Conservation (phyloP, 352 stramenopile genomes). For the Globisporangium spiculum region DNA sequence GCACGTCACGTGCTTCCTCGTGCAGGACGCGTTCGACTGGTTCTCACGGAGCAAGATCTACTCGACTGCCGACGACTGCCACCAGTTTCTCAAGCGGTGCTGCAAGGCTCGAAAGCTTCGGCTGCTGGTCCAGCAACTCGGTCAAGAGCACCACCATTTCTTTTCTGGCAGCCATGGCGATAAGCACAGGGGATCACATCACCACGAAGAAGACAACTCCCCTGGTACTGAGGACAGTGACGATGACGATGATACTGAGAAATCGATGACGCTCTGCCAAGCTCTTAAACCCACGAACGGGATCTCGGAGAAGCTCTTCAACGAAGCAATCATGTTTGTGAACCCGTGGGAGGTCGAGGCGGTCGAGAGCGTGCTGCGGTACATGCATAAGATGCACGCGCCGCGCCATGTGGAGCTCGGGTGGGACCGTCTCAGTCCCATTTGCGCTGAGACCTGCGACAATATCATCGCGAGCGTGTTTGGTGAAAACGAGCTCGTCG, state of each 20-base stretch:
- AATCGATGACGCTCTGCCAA: not conserved
- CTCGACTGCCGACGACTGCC: conserved; percentile 26
- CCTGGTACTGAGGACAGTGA: not conserved
- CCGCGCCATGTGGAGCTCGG: conserved; percentile 68
- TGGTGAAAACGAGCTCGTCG: conserved; percentile 51
- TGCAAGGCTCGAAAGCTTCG: conserved; percentile 73
- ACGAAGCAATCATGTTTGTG: conserved; percentile 82
- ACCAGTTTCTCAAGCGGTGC: conserved; percentile 65
- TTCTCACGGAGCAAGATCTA: conserved; percentile 52
- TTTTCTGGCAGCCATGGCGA: conserved; percentile 29
- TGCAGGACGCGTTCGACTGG: conserved; percentile 71
- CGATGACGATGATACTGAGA: not conserved
- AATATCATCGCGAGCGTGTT: conserved; percentile 61
- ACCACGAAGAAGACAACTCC: not conserved
- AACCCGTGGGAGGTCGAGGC: conserved; percentile 82
- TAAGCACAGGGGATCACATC: not conserved
- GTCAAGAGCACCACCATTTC: conserved; percentile 44
- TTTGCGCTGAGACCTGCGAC: conserved; percentile 64
- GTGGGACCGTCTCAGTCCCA: conserved; percentile 67
- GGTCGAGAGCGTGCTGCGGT: conserved; percentile 48
- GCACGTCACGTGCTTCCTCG: conserved; percentile 66
- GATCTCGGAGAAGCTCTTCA: conserved; percentile 20
- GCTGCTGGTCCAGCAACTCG: conserved; percentile 56
- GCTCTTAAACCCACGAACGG: not conserved
- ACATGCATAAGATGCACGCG: conserved; percentile 51